Conservation (phyloP, 495 filamentous ascomycete species). For the Amphirosellinia nigrospora region DNA sequence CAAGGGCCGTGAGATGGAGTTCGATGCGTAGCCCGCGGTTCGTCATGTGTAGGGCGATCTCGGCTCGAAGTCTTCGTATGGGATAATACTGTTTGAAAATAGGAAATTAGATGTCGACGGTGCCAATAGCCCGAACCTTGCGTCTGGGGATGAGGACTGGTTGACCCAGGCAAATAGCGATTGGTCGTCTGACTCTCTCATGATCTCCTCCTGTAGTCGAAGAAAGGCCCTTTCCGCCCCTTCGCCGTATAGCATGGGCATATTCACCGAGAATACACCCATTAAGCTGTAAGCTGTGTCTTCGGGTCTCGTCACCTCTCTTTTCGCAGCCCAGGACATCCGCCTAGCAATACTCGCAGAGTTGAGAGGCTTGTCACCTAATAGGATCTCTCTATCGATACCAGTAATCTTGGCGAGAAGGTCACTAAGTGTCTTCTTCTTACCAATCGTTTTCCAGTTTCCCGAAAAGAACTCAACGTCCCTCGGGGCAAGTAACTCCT, state of each 20-base stretch:
- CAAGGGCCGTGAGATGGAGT: slow-evolving; percentile 13
- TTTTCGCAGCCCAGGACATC: slow-evolving; percentile 43
- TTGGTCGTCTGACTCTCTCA: slow-evolving; percentile 38
- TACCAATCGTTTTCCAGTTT: slow-evolving; percentile 26
- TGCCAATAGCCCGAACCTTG: slow-evolving; percentile 32
- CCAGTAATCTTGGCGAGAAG: slow-evolving; percentile 16
- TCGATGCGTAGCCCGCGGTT: slow-evolving; percentile 24
- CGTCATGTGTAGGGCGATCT: slow-evolving; percentile 18
- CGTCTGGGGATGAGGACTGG: slow-evolving; percentile 11
- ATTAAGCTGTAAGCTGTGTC: slow-evolving; percentile 43
- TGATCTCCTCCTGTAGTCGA: slow-evolving; percentile 42
- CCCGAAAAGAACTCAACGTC: slow-evolving; percentile 38
- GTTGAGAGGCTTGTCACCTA: not conserved
- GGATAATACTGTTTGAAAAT: not conserved
- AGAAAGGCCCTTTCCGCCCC: slow-evolving; percentile 37
- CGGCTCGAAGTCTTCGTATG: slow-evolving; percentile 23
- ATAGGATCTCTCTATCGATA: slow-evolving; percentile 6
- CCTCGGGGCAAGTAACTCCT: slow-evolving; percentile 40
- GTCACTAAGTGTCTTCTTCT: not conserved
- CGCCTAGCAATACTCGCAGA: slow-evolving; percentile 26
- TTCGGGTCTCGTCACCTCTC: slow-evolving; percentile 35
- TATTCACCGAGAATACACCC: slow-evolving; percentile 41
- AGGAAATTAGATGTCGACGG: slow-evolving; percentile 26
- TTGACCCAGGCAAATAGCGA: slow-evolving; percentile 40
- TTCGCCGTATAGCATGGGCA: slow-evolving; percentile 45